These are phyloP conservation scores for Lactifluus volemus DNA, from an alignment of 768 basidiomycete species.

Conservation along the genomic window DNA sequence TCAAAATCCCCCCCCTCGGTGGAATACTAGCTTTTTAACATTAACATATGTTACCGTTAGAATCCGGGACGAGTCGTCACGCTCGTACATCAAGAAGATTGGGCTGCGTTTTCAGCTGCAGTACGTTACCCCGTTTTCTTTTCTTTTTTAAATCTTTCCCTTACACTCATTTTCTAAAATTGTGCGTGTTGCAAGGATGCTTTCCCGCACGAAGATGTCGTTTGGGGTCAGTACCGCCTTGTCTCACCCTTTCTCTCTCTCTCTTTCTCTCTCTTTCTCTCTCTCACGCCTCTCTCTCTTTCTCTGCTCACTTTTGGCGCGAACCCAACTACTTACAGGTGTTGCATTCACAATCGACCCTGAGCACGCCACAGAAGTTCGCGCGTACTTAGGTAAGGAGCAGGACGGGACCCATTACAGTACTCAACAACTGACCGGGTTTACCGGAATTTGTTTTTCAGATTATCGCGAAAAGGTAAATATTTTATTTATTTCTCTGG, in stretches of 20 bases:
- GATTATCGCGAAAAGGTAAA: slow-evolving; percentile 81
- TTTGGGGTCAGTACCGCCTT: slow-evolving; percentile 55
- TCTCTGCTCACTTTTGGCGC: background rate
- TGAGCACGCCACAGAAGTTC: slow-evolving; percentile 60
- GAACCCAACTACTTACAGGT: slow-evolving; percentile 37
- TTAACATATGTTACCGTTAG: too few species aligned
- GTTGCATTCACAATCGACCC: slow-evolving; percentile 86
- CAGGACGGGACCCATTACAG: too few species aligned
- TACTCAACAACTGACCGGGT: too few species aligned
- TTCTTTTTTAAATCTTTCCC: background rate
- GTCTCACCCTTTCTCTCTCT: too few species aligned
- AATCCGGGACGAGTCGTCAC: slow-evolving; percentile 87
- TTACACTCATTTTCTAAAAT: too few species aligned
- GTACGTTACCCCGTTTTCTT: slow-evolving; percentile 33
- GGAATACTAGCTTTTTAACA: too few species aligned
- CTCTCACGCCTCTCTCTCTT: background rate
- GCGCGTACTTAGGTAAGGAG: slow-evolving; percentile 66
- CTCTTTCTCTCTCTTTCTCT: background rate
- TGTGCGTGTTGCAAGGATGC: slow-evolving; percentile 39
- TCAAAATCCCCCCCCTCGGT: background rate
- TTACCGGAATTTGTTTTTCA: background rate
- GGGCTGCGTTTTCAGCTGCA: slow-evolving; percentile 65
- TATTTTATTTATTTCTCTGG: too few species aligned
- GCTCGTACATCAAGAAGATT: slow-evolving; percentile 79
- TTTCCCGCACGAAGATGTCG: slow-evolving; percentile 64